Evolutionary conservation across 1,139 yeast genomes (phyloP), one percentile per base, ranked within the genome.

Genomic region (Groenewaldozyma auringiensis): DNA sequence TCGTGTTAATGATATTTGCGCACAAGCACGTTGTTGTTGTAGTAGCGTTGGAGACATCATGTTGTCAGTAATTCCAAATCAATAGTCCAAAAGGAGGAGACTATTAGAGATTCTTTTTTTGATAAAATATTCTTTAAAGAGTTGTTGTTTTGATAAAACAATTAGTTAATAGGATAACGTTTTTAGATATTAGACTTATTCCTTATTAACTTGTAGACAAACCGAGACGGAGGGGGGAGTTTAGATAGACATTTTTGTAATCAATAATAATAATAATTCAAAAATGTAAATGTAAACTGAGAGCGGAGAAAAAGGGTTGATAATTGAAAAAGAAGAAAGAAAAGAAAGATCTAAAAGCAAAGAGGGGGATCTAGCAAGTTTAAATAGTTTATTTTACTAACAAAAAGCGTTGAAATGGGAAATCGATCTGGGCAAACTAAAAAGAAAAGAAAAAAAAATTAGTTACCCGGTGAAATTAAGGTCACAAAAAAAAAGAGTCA

Each of bases 331-430:
- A 37, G 34, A 38, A 34, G 45, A 27, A 27, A 32, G 33, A 40
- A 45, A 35, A 37, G 36, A 37, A 44, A 46, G 41, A 44, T 35
- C 21, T 20, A 11, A 11, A 42, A 37, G n/a, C n/a, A 29, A n/a
- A 11, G 9, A 6, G 20, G 42, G 42, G 32, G 14, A 38, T 21
- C 22, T 16, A 31, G 22, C 11, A 14, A 11, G 18, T 22, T 38
- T 38, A 38, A 21, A 38, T 39, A 22, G 11, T 25, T 36, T n/a
- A n/a, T n/a, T n/a, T n/a, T n/a, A n/a, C n/a, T n/a, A n/a, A n/a
- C n/a, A n/a, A n/a, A n/a, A n/a, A n/a, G n/a, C n/a, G n/a, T n/a
- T n/a, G n/a, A n/a, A n/a, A n/a, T n/a, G n/a, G n/a, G n/a, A n/a
- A n/a, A n/a, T n/a, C n/a, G n/a, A n/a, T n/a, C n/a, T n/a, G n/a